These are phyloP conservation scores for Phytophthora aleatoria DNA, from an alignment of 352 stramenopile genomes.

Conservation along the genomic window DNA sequence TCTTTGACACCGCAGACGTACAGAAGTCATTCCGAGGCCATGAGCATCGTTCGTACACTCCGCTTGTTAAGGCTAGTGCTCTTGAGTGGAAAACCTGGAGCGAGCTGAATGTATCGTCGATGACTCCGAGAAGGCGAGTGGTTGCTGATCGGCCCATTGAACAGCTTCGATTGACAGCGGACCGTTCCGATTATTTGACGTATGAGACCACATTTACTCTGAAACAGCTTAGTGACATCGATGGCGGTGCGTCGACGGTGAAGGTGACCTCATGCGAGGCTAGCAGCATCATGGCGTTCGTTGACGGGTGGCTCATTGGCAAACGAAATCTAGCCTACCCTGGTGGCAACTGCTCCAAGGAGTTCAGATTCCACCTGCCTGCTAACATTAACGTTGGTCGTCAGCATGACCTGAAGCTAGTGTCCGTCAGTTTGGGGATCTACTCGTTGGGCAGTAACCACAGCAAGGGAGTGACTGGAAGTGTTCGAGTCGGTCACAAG, in stretches of 20 bases:
- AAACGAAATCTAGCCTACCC: slow-evolving; percentile 54
- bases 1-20: slow-evolving; percentile 69
- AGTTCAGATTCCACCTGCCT: slow-evolving; percentile 51
- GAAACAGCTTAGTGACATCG: not conserved
- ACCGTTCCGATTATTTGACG: slow-evolving; percentile 66
- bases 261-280: slow-evolving; percentile 64
- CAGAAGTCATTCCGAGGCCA: slow-evolving; percentile 47
- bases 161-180: slow-evolving; percentile 58
- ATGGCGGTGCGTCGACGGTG: slow-evolving; percentile 21
- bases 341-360: slow-evolving; percentile 54
- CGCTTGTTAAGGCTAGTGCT: slow-evolving; percentile 36
- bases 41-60: slow-evolving; percentile 46
- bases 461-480: slow-evolving; percentile 61
- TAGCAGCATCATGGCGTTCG: slow-evolving; percentile 55
- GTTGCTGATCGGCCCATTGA: slow-evolving; percentile 47
- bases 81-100: slow-evolving; percentile 62
- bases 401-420: slow-evolving; percentile 45
- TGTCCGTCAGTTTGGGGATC: slow-evolving; percentile 68
- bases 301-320: slow-evolving; percentile 50
- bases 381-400: slow-evolving; percentile 29
- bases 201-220: slow-evolving; percentile 59
- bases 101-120: slow-evolving; percentile 41
- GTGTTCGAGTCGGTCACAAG: slow-evolving; percentile 47
- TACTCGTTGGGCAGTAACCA: slow-evolving; percentile 59
- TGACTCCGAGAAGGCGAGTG: slow-evolving; percentile 40